Conservation (phyloP, 2,329 filamentous ascomycete genomes). For the Knufia petricola region DNA sequence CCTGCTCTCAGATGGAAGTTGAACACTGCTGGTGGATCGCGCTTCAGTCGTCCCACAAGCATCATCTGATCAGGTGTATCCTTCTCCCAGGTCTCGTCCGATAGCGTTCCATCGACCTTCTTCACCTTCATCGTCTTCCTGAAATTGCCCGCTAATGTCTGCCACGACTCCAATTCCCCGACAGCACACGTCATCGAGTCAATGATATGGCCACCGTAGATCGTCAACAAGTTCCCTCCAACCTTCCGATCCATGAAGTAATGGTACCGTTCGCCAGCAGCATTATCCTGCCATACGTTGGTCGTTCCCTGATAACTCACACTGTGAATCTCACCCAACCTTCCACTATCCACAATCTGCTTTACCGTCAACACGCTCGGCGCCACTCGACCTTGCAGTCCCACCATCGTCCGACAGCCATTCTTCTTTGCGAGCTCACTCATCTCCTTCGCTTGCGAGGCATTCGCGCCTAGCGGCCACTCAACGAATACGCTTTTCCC, state of each 20-base stretch:
- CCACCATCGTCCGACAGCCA: constrained; percentile 37
- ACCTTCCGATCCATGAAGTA: constrained; percentile 44
- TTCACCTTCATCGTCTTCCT: constrained; percentile 18
- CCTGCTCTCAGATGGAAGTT: constrained; percentile 21
- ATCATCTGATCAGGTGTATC: constrained; percentile 24
- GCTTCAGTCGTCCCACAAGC: constrained; percentile 19
- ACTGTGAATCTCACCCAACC: constrained; percentile 46
- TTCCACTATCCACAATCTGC: constrained; percentile 36
- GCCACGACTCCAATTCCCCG: constrained; percentile 19
- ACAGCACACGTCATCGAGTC: constrained; percentile 21
- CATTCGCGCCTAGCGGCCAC: constrained; percentile 47
- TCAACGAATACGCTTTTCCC: constrained; percentile 49
- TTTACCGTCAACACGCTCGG: constrained; percentile 39
- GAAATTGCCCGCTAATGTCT: constrained; percentile 17
- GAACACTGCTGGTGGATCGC: constrained; percentile 15
- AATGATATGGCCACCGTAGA: constrained; percentile 28
- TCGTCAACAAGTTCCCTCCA: constrained; percentile 35
- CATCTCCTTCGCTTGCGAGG: constrained; percentile 35
- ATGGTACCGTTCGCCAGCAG: constrained; percentile 26
- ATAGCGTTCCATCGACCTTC: constrained; percentile 17
- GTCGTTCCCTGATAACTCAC: constrained; percentile 37
- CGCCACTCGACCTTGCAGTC: constrained; percentile 42
- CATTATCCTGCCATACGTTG: constrained; percentile 26
- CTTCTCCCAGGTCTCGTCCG: constrained; percentile 20
- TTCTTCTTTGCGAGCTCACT: constrained; percentile 27